Percentiles rank a stretch among this genome's conserved stretches.
Evolutionary conservation across 148 eudicot genomes (phyloP).

Genomic region (Nepenthes mirabilis): DNA sequence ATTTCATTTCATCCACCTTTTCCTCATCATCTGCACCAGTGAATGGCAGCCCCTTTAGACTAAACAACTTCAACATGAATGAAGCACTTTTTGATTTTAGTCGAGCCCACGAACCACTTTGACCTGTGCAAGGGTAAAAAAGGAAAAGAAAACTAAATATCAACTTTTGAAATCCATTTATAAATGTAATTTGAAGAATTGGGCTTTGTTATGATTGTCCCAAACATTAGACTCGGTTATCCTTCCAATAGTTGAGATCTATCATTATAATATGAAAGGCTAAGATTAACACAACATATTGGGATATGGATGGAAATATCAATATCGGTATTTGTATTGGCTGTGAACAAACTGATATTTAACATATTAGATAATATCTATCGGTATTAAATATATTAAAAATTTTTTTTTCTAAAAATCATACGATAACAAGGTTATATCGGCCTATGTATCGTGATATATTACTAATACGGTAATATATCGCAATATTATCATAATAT

Average conservation of each 20-base stretch:
- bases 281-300: constrained; percentile 18
- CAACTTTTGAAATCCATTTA: not conserved
- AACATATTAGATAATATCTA: no score
- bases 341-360: no score
- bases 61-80: constrained; percentile 66
- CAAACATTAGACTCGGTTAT: constrained; percentile 7
- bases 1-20: constrained; percentile 32
- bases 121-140: constrained; percentile 30
- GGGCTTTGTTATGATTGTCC: not conserved
- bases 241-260: no score
- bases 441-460: no score
- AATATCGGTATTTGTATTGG: no score
- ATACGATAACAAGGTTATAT: no score
- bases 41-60: constrained; percentile 50
- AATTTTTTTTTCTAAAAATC: no score
- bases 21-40: constrained; percentile 55
- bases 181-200: no score
- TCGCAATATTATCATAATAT: no score
- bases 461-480: no score
- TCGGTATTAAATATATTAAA: no score
- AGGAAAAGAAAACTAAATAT: constrained; percentile 13
- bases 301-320: not conserved
- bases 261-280: no score
- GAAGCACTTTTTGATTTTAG: constrained; percentile 43
- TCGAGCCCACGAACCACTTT: constrained; percentile 24